Evolutionary conservation across 306 rosid genomes (phyloP).

Genomic region (Cicer pinnatifidum): DNA sequence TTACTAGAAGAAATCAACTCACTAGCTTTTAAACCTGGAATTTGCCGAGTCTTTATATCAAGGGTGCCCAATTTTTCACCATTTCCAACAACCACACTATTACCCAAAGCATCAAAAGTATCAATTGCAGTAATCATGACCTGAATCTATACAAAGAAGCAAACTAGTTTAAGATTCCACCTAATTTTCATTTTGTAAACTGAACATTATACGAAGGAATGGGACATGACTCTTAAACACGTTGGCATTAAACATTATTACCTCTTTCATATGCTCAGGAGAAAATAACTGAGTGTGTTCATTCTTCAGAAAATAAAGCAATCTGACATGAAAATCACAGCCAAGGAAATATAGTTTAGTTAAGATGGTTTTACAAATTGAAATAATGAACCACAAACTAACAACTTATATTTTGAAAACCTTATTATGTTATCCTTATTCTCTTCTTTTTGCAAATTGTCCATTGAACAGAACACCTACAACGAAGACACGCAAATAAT

Average conservation of each 20-base stretch:
- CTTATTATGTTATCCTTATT: conserved; percentile 57
- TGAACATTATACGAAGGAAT: not conserved
- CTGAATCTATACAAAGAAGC: conserved; percentile 60
- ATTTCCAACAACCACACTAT: conserved; percentile 40
- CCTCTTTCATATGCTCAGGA: conserved; percentile 70
- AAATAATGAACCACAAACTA: conserved; percentile 4
- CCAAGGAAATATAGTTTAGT: conserved; percentile 46
- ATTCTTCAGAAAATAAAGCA: conserved; percentile 64
- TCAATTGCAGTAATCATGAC: conserved; percentile 54
- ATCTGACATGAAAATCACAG: conserved; percentile 57
- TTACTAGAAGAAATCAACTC: conserved; percentile 52
- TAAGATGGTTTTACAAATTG: conserved; percentile 16
- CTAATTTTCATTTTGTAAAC: conserved; percentile 36
- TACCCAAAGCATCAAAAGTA: conserved; percentile 41
- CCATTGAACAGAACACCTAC: conserved; percentile 75
- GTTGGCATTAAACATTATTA: conserved; percentile 52
- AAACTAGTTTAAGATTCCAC: conserved; percentile 46
- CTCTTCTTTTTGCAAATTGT: conserved; percentile 54
- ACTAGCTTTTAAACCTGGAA: conserved; percentile 40
- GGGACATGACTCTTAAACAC: conserved; percentile 28
- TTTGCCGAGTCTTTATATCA: conserved; percentile 47
- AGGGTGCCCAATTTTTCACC: conserved; percentile 43
- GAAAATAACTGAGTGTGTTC: conserved; percentile 54
- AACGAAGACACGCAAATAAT: conserved; percentile 37
- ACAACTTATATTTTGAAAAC: conserved; percentile 46